Evolutionary conservation across 2,329 filamentous ascomycete genomes (phyloP).

Genomic region (Phyllosticta citrichinensis): DNA sequence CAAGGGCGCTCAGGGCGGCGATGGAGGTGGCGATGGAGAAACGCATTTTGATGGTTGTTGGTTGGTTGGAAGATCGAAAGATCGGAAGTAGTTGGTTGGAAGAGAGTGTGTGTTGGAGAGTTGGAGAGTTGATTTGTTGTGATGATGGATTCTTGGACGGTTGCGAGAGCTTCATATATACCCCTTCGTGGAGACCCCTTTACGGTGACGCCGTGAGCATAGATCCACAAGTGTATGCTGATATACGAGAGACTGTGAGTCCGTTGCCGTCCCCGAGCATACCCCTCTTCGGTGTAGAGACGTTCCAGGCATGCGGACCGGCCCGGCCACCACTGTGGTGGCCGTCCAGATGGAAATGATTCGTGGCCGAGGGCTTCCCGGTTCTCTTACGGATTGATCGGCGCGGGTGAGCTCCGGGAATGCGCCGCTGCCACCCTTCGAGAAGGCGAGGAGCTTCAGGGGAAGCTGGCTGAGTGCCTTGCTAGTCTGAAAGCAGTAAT

Average conservation of each 20-base stretch:
- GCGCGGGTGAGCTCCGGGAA: not conserved
- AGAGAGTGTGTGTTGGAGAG: not conserved
- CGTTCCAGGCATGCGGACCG: not conserved
- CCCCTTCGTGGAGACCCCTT: not conserved
- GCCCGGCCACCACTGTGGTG: not conserved
- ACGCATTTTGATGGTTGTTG: slow-evolving; percentile 29
- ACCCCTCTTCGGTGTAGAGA: not conserved
- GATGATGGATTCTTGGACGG: not conserved
- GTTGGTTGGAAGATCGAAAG: slow-evolving; percentile 14
- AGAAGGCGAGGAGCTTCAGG: not conserved
- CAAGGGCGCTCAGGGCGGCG: slow-evolving; percentile 1
- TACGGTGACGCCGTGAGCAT: not conserved
- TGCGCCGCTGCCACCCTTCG: not conserved
- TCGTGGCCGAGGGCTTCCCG: not conserved
- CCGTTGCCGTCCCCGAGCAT: not conserved
- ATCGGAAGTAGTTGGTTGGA: not conserved
- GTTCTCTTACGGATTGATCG: not conserved
- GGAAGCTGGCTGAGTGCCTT: not conserved
- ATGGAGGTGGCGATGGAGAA: slow-evolving; percentile 23
- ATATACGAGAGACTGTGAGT: not conserved
- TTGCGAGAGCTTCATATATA: not conserved
- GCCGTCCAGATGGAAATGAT: not conserved
- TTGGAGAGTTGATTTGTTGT: not conserved
- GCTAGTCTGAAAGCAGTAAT: not conserved
- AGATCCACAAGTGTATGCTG: not conserved